Conservation (phyloP, 192 early-diverging fungal genomes). For the Nowakowskiella sp. region DNA sequence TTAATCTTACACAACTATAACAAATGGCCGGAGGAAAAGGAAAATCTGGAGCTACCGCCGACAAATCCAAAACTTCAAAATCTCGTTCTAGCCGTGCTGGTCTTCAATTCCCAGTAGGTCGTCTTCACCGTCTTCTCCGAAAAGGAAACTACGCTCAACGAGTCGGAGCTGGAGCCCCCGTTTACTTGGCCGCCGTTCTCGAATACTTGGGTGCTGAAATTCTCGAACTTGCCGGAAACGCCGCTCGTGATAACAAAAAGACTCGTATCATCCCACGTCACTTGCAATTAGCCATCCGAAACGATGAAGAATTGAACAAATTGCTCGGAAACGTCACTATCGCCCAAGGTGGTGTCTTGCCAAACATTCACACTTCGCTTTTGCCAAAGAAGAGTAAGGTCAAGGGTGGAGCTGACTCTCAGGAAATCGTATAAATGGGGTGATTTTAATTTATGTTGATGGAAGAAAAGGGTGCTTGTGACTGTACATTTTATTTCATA, state of each 20-base stretch:
- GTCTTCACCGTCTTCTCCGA: constrained; percentile 91
- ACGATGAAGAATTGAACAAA: constrained; percentile 94
- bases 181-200: constrained; percentile 91
- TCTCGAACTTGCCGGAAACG: constrained; percentile 92
- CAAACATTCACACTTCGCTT: constrained; percentile 78
- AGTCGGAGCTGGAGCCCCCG: constrained; percentile 87
- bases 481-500: too few species aligned
- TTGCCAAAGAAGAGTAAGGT: constrained; percentile 77
- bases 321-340: constrained; percentile 83
- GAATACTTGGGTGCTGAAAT: constrained; percentile 96
- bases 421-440: too few species aligned
- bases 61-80: constrained; percentile 17
- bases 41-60: constrained; percentile 16
- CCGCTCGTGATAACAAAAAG: constrained; percentile 91
- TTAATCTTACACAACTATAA: too few species aligned
- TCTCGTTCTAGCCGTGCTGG: constrained; percentile 46
- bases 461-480: too few species aligned
- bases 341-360: constrained; percentile 85
- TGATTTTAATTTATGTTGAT: not conserved
- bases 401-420: constrained; percentile 22
- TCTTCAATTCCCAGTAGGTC: constrained; percentile 94
- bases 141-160: constrained; percentile 92
- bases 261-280: constrained; percentile 93
- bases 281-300: constrained; percentile 89
- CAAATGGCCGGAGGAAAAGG: constrained; percentile 35